Percentiles rank a stretch among this genome's conserved stretches.
phyloP scores from a whole-genome alignment of 1,284 basidiomycete genomes.

The Rhodotorula sp. region DNA sequence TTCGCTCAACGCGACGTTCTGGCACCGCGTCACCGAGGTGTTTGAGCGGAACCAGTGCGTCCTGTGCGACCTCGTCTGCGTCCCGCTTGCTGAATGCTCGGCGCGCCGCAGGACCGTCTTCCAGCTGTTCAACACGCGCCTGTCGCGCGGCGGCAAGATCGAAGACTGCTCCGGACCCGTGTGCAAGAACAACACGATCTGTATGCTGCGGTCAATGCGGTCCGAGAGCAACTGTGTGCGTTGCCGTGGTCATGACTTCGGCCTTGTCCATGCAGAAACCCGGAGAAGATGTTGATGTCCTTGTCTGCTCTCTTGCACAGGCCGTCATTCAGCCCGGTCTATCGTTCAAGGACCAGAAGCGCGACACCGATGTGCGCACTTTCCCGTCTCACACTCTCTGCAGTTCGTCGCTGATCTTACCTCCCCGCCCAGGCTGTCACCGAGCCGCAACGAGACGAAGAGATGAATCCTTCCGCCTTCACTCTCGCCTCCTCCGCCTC shows the following conservation, averaged over 20 bases:
- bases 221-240: slow-evolving; percentile 40
- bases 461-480: not conserved
- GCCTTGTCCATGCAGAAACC: too few relatives aligned
- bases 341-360: slow-evolving; percentile 41
- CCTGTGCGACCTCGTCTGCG: slow-evolving; percentile 43
- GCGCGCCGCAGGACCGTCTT: slow-evolving; percentile 22
- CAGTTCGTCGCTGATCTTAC: not conserved
- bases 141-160: slow-evolving; percentile 36
- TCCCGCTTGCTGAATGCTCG: not conserved
- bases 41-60: slow-evolving; percentile 58
- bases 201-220: slow-evolving; percentile 39
- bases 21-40: slow-evolving; percentile 63
- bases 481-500: too few relatives aligned
- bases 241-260: not conserved
- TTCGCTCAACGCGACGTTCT: slow-evolving; percentile 58
- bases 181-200: slow-evolving; percentile 40
- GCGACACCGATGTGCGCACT: slow-evolving; percentile 34
- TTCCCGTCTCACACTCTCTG: too few relatives aligned
- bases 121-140: slow-evolving; percentile 34
- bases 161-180: slow-evolving; percentile 28
- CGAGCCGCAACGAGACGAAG: slow-evolving; percentile 37
- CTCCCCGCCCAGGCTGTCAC: slow-evolving; percentile 27
- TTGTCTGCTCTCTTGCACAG: not conserved
- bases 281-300: not conserved
- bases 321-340: slow-evolving; percentile 36